Conservation (phyloP, 2,329 filamentous ascomycete species). For the Monilinia fructigena region DNA sequence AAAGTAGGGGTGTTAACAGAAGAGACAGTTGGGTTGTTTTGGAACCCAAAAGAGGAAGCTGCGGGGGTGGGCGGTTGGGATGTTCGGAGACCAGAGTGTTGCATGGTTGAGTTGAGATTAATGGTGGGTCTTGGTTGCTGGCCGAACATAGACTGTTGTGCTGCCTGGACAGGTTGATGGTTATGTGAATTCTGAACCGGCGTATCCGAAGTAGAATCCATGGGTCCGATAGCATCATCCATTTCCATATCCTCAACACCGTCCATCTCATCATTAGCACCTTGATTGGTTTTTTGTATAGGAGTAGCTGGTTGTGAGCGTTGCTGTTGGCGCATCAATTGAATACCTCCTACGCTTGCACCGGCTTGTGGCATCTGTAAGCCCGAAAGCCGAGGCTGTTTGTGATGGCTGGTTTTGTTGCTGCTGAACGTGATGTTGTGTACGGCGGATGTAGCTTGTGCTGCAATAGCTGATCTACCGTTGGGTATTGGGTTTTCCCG, state of each 20-base stretch:
- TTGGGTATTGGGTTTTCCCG: conserved; percentile 46
- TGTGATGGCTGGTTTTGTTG: conserved; percentile 34
- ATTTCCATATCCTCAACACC: conserved; percentile 94
- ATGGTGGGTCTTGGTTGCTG: conserved; percentile 68
- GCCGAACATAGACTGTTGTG: conserved; percentile 63
- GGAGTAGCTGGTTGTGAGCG: conserved; percentile 40
- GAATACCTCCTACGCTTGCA: conserved; percentile 38
- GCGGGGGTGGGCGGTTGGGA: conserved; percentile 86
- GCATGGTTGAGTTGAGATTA: conserved; percentile 68
- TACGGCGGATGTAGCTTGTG: conserved; percentile 42
- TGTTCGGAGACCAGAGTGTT: conserved; percentile 76
- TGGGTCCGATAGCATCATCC: conserved; percentile 73
- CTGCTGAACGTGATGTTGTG: conserved; percentile 52
- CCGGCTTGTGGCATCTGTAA: conserved; percentile 37
- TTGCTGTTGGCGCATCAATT: conserved; percentile 40
- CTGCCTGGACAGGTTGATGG: conserved; percentile 66
- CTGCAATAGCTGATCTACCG: conserved; percentile 46
- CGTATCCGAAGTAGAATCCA: conserved; percentile 59
- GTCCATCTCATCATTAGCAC: conserved; percentile 65
- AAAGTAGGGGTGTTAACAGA: conserved; percentile 95
- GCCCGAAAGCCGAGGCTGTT: conserved; percentile 31
- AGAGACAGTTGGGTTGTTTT: conserved; percentile 93
- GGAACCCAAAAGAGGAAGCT: conserved; percentile 72
- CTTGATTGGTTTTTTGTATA: conserved; percentile 35
- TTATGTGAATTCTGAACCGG: conserved; percentile 34